These are phyloP conservation scores for Corchorus capsularis DNA, from an alignment of 345 rosid genomes.

Conservation along the genomic window DNA sequence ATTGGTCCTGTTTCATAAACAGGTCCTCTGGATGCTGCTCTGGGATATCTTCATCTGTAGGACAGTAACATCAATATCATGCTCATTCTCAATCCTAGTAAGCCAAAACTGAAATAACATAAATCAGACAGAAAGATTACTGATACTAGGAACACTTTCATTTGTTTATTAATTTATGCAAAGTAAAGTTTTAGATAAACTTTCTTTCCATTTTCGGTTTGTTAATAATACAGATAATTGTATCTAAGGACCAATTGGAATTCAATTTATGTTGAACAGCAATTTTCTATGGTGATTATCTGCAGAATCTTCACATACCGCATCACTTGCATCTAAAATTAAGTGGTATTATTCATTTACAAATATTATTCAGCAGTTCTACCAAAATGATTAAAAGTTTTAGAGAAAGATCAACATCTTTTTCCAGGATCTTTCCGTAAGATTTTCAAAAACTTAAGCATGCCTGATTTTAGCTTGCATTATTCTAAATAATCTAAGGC, in stretches of 20 bases:
- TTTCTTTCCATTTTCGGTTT: neutral
- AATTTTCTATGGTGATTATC: no score
- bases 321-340: neutral
- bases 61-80: conserved; percentile 8
- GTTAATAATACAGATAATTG: neutral
- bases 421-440: neutral
- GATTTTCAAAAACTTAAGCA: neutral
- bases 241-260: neutral
- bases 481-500: neutral
- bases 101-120: neutral
- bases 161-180: neutral
- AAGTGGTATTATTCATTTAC: neutral
- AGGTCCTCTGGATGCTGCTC: conserved; percentile 39
- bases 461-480: neutral
- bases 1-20: neutral
- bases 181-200: neutral
- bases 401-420: neutral
- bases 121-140: neutral
- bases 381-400: conserved; percentile 1
- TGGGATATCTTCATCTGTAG: conserved; percentile 48
- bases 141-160: neutral
- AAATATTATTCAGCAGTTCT: neutral
- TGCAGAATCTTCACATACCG: neutral
- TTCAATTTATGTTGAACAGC: conserved; percentile 7
- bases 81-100: neutral